Evolutionary conservation across 2,329 filamentous ascomycete species (phyloP).

Genomic region (Parastagonospora nodorum): DNA sequence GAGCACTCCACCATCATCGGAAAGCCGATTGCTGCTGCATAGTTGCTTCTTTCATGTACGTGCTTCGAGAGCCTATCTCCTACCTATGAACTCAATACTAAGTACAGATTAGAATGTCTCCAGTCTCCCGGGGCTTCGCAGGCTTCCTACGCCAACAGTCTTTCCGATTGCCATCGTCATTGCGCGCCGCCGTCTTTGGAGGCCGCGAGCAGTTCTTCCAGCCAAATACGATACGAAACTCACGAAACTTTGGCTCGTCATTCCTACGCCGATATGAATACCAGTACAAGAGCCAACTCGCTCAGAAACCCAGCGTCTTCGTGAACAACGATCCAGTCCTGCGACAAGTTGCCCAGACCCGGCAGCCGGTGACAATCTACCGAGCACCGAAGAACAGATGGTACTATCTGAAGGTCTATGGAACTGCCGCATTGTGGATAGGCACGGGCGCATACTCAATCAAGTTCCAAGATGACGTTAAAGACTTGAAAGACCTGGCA

Average conservation of each 20-base stretch:
- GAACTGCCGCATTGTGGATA: conserved; percentile 28
- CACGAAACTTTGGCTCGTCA: conserved; percentile 33
- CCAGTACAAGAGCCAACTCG: conserved; percentile 10
- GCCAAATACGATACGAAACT: conserved; percentile 10
- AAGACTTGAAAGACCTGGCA: conserved; percentile 32
- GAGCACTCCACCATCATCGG: background rate
- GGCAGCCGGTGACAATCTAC: conserved; percentile 42
- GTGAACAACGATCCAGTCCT: conserved; percentile 40
- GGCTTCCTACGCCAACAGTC: conserved; percentile 31
- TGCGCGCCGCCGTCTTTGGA: conserved; percentile 39
- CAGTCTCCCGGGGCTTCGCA: conserved; percentile 36
- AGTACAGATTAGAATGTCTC: conserved; percentile 30
- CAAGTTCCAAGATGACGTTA: conserved; percentile 38
- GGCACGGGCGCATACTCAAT: conserved; percentile 36
- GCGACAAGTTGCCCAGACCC: conserved; percentile 34
- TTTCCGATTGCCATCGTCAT: conserved; percentile 39
- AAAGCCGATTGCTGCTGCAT: conserved; percentile 1
- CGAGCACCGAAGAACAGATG: conserved; percentile 31
- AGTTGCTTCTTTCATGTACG: background rate
- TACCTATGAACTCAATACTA: background rate
- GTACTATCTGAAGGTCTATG: conserved; percentile 38
- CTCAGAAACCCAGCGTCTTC: conserved; percentile 15
- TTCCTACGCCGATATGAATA: conserved; percentile 29
- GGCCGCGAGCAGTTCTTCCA: conserved; percentile 28
- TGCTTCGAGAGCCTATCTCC: background rate